Evolutionary conservation across 2,329 filamentous ascomycete genomes (phyloP).

Genomic region (Colletotrichum eremochloae): DNA sequence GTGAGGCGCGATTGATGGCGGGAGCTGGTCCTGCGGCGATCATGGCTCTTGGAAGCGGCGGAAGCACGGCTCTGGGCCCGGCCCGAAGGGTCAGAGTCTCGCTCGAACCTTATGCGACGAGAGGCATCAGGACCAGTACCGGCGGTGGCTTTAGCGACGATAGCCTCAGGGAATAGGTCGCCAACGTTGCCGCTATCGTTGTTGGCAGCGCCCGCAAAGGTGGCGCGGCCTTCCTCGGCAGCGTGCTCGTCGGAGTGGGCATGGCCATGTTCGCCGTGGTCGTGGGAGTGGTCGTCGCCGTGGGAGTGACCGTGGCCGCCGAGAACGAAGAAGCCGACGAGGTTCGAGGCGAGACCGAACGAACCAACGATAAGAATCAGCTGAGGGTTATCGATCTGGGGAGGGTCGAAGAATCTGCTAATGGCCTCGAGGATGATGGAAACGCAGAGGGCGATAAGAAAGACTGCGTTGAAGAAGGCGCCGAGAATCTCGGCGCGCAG

Average conservation of each 20-base stretch:
- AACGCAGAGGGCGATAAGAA: constrained; percentile 94
- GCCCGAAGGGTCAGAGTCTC: constrained; percentile 47
- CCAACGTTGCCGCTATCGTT: constrained; percentile 71
- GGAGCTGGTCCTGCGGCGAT: constrained; percentile 61
- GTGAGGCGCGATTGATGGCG: constrained; percentile 70
- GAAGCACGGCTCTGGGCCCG: constrained; percentile 47
- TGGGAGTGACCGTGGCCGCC: constrained; percentile 93
- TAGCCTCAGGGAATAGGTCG: constrained; percentile 74
- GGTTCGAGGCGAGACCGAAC: constrained; percentile 87
- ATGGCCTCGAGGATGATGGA: constrained; percentile 97
- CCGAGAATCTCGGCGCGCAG: constrained; percentile 97
- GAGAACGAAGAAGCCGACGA: constrained; percentile 89
- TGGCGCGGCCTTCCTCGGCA: constrained; percentile 66
- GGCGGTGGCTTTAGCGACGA: constrained; percentile 63
- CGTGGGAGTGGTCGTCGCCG: constrained; percentile 69
- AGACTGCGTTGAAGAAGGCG: constrained; percentile 96
- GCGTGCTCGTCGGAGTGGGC: constrained; percentile 53
- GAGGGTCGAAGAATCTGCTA: constrained; percentile 91
- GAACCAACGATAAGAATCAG: constrained; percentile 92
- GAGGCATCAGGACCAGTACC: constrained; percentile 51
- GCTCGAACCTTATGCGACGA: constrained; percentile 58
- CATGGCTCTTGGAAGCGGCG: constrained; percentile 54
- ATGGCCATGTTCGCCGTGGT: constrained; percentile 53
- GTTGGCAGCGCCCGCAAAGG: constrained; percentile 57
- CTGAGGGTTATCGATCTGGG: constrained; percentile 85